Conservation (phyloP, 2,329 filamentous ascomycete species). For the Aspergillus awamori region DNA sequence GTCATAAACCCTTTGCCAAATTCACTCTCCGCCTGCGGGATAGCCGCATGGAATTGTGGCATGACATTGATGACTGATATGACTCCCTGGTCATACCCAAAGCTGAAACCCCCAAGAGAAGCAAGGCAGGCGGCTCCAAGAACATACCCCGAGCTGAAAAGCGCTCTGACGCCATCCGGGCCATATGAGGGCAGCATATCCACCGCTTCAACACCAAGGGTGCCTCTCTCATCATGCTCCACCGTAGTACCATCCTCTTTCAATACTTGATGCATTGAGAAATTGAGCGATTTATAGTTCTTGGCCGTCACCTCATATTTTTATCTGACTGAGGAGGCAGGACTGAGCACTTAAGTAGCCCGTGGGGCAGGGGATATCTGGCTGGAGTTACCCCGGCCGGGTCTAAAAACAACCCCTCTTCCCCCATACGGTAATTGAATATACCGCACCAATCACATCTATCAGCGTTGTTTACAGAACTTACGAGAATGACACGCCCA, state of each 20-base stretch:
- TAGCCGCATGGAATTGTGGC: slow-evolving; percentile 47
- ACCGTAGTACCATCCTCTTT: neutral
- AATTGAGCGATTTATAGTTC: too few species aligned
- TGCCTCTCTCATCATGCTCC: neutral
- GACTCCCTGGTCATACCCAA: slow-evolving; percentile 51
- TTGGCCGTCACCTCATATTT: too few species aligned
- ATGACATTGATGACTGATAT: slow-evolving; percentile 51
- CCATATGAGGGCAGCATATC: slow-evolving; percentile 27
- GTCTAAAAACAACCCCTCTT: neutral
- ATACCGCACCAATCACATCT: neutral
- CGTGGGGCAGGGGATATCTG: neutral
- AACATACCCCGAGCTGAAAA: slow-evolving; percentile 44
- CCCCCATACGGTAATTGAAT: neutral
- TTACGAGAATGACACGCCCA: neutral
- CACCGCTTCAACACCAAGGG: neutral
- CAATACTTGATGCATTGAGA: neutral
- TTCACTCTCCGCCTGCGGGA: slow-evolving; percentile 38
- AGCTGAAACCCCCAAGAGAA: slow-evolving; percentile 45
- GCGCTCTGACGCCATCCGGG: slow-evolving; percentile 32
- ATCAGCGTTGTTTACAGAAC: neutral
- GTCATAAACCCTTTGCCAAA: slow-evolving; percentile 47
- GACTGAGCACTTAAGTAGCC: neutral
- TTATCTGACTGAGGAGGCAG: neutral
- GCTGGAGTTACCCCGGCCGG: neutral
- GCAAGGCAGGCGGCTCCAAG: slow-evolving; percentile 48